These are phyloP conservation scores for Chaetomium strumarium DNA, from an alignment of 2,329 filamentous ascomycete genomes.

Conservation along the genomic window DNA sequence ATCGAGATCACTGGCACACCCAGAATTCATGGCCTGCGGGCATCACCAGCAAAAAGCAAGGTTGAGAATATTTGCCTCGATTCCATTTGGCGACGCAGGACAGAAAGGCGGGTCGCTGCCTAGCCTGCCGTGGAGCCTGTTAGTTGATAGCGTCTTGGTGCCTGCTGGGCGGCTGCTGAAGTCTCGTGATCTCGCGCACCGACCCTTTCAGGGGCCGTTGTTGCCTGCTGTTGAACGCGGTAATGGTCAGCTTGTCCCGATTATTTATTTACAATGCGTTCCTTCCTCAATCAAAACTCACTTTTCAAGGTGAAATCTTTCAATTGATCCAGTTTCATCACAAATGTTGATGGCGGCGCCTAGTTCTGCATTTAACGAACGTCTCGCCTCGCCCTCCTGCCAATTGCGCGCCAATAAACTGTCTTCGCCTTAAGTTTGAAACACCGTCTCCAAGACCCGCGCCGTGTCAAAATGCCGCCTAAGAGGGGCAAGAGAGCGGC, in stretches of 20 bases:
- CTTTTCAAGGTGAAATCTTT: no score
- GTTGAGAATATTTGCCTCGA: neutral
- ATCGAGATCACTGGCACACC: no score
- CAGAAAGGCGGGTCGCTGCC: conserved; percentile 13
- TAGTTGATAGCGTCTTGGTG: conserved; percentile 7
- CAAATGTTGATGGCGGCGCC: neutral
- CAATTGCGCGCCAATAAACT: neutral
- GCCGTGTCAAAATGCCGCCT: conserved; percentile 18
- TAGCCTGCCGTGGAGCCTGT: conserved; percentile 12
- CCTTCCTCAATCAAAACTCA: neutral
- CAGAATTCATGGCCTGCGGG: no score
- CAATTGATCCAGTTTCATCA: no score
- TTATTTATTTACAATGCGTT: conserved; percentile 1
- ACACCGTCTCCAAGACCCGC: neutral
- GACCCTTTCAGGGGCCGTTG: conserved; percentile 9
- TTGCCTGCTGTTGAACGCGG: conserved; percentile 19
- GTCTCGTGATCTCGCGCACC: conserved; percentile 19
- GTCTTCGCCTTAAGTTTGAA: neutral
- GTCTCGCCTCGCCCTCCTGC: neutral
- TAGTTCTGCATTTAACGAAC: no score
- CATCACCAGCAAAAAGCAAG: no score
- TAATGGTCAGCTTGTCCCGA: neutral
- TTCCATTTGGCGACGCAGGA: neutral
- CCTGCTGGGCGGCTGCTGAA: conserved; percentile 3
- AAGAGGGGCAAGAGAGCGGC: conserved; percentile 20